Conservation (phyloP, 1,139 yeast species). For the Saccharomyces hybrid region DNA sequence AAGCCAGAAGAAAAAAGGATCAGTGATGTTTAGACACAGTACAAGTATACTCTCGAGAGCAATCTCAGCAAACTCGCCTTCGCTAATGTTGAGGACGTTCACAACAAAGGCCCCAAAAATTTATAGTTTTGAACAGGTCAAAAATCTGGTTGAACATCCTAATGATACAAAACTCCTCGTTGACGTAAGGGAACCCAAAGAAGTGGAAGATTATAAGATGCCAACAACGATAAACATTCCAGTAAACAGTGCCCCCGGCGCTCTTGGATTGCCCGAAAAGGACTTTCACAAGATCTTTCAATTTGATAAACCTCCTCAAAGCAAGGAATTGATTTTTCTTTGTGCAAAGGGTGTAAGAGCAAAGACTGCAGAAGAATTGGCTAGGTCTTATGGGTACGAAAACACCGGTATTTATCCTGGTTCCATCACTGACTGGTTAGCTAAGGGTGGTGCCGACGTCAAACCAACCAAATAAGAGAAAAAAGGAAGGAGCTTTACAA, state of each 20-base stretch:
- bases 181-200: constrained; percentile 91
- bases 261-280: constrained; percentile 66
- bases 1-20: neutral
- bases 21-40: neutral
- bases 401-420: constrained; percentile 75
- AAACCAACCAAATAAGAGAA: constrained; percentile 7
- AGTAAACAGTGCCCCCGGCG: constrained; percentile 89
- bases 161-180: constrained; percentile 46
- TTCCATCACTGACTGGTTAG: constrained; percentile 79
- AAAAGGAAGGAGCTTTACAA: too few species aligned
- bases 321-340: constrained; percentile 75
- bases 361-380: constrained; percentile 84
- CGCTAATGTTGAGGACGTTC: constrained; percentile 9
- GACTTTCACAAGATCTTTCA: constrained; percentile 80
- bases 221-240: constrained; percentile 87
- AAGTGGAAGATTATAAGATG: constrained; percentile 57
- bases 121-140: constrained; percentile 51
- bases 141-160: constrained; percentile 42
- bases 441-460: constrained; percentile 16
- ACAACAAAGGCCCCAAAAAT: constrained; percentile 30
- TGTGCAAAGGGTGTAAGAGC: constrained; percentile 93
- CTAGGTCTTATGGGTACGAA: constrained; percentile 79
- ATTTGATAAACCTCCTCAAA: constrained; percentile 66
- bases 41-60: neutral
- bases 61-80: neutral